These are phyloP conservation scores for Silybum marianum DNA, from an alignment of 129 eudicot species.

Conservation along the genomic window DNA sequence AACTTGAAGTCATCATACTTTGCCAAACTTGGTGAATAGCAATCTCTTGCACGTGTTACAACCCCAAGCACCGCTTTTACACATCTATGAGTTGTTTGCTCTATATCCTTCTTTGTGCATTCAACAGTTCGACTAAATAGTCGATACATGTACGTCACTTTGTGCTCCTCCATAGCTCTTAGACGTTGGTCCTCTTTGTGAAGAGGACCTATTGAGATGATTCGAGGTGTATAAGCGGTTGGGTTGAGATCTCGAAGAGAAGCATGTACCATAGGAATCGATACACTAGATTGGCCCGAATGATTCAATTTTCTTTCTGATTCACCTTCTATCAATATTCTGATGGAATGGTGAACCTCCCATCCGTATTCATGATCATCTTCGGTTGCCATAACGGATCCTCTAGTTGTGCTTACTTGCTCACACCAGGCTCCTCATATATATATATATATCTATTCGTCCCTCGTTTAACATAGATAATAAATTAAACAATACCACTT, in stretches of 20 bases:
- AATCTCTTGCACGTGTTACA: conserved; percentile 3
- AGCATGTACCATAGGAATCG: no score
- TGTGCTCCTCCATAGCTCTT: conserved; percentile 21
- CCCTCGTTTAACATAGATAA: no score
- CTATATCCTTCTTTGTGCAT: no score
- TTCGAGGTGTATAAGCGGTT: background rate
- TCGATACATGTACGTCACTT: conserved; percentile 25
- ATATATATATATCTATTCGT: no score
- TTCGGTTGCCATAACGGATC: no score
- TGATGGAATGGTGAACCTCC: conserved; percentile 16
- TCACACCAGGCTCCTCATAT: no score
- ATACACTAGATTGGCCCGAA: no score
- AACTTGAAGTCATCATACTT: background rate
- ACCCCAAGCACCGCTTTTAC: background rate
- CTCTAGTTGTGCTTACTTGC: no score
- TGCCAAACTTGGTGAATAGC: conserved; percentile 21
- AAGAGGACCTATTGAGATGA: conserved; percentile 28
- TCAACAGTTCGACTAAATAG: conserved; percentile 6
- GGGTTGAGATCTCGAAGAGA: no score
- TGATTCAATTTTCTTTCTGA: no score
- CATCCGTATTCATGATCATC: background rate
- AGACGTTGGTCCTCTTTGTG: conserved; percentile 13
- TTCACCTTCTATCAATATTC: background rate
- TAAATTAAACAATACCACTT: no score
- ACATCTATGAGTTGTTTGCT: background rate